phyloP scores from a whole-genome alignment of 257 asterid genomes.

The Anisodus acutangulus region DNA sequence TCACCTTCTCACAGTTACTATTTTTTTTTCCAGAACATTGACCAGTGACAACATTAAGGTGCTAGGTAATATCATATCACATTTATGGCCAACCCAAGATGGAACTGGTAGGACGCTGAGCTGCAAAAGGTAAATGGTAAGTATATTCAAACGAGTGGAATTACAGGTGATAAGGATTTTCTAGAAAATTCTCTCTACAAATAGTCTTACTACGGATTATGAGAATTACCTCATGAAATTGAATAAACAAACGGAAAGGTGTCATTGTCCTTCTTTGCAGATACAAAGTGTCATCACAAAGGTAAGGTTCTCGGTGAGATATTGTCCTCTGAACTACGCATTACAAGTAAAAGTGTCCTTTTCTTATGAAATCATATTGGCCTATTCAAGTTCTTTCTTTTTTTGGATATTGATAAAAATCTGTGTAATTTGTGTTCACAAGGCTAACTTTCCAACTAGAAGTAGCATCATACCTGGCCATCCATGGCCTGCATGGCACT shows the following conservation, averaged over 20 bases:
- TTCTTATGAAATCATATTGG: slow-evolving; percentile 5
- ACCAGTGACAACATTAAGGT: background rate
- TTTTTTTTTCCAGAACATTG: background rate
- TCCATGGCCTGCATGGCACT: slow-evolving; percentile 82
- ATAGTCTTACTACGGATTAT: background rate
- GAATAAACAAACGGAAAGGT: background rate
- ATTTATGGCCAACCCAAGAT: background rate
- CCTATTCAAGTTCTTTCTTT: background rate
- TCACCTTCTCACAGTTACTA: background rate
- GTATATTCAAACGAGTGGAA: background rate
- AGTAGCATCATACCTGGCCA: slow-evolving; percentile 63
- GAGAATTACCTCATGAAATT: background rate
- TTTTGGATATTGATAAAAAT: background rate
- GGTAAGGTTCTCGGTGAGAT: background rate
- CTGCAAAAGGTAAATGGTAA: background rate
- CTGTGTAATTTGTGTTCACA: background rate
- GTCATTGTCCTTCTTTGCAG: background rate
- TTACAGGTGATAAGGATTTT: background rate
- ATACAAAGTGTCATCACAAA: background rate
- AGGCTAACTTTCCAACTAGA: background rate
- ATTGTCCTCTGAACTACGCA: background rate
- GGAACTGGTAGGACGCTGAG: background rate
- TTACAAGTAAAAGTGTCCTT: background rate
- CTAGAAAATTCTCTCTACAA: background rate
- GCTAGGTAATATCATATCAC: background rate